Evolutionary conservation across 1,139 yeast species (phyloP), one percentile per base, ranked within the genome.

Genomic region (Taiozyma onychis): DNA sequence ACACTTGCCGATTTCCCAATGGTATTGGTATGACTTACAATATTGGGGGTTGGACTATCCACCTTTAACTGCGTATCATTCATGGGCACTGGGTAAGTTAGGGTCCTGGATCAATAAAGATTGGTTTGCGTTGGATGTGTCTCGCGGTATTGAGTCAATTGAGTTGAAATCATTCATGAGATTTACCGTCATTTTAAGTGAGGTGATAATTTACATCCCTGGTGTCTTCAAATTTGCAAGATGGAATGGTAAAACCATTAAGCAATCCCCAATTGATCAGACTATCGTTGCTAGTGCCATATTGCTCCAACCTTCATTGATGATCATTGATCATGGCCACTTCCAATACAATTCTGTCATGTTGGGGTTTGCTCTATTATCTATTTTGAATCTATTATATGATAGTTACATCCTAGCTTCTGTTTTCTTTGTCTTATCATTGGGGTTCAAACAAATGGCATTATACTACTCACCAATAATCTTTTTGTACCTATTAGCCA

Each of bases 21-120:
- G 99, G 99, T 93, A 93, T 65, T 87, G 78, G 69, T 89, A 83
- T 66, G 97, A 93, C 64, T 73, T 89, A 46, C 82, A 83, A 58
- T 90, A 93, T 71, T 93, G 99, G 99, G 97, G 98, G 1, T 74
- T 95, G 45, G 99, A 95, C 67, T 95, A 93, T 66, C 99, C 99
- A 1, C 99, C 99, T 6, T 72, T 95, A 56, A 93, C 99, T 0
- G 99, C 98, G 0, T 91, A 78, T 66, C 98, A 93, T 64, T 89
- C 96, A 51, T 89, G 85, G 78, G 45, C 88, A 1, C 66, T 86
- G 48, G 99, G 99, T 0, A 74, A 75, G 52, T 59, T 93, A 30
- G 98, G 97, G 0, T 63, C 74, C 6, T 67, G 79, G 43, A 70
- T 87, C 41, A 77, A 87, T 53, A 71, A 82, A 0, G 59, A 66